Conservation (phyloP, 768 basidiomycete species). For the Lactarius deliciosus region DNA sequence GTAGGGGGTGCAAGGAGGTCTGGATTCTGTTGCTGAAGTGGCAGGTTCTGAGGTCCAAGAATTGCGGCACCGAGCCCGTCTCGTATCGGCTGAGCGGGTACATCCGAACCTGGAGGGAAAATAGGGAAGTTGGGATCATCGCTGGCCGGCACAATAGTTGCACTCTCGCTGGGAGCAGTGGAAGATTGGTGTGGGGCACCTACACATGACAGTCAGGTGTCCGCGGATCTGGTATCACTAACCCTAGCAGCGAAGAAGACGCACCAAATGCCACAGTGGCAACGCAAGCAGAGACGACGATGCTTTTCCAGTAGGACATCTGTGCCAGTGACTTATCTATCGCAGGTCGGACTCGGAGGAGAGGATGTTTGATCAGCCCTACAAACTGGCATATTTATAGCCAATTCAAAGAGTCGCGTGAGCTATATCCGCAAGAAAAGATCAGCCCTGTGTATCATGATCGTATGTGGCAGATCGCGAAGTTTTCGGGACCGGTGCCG, state of each 20-base stretch:
- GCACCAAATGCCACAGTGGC: not conserved
- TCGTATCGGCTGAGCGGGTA: constrained; percentile 45
- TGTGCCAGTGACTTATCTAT: not conserved
- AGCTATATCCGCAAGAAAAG: not conserved
- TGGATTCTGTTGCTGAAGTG: constrained; percentile 55
- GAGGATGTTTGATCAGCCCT: not conserved
- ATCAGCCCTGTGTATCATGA: not conserved
- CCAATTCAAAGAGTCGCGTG: not conserved
- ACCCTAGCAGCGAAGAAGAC: not conserved
- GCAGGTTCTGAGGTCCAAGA: constrained; percentile 57
- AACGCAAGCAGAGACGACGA: not conserved
- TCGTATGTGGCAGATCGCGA: not conserved
- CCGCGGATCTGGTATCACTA: too few relatives aligned
- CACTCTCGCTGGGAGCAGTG: constrained; percentile 7
- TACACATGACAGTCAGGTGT: not conserved
- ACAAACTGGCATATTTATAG: not conserved
- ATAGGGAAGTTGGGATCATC: constrained; percentile 34
- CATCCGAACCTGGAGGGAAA: constrained; percentile 30
- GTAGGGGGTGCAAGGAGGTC: constrained; percentile 59
- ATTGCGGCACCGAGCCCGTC: constrained; percentile 46
- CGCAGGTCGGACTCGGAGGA: not conserved
- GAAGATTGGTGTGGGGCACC: not conserved
- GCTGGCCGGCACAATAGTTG: constrained; percentile 32
- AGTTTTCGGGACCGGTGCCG: not conserved
- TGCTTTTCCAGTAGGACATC: not conserved